Base-by-base conservation (phyloP, 148 eudicot genomes). In the Cornus controversa region DNA sequence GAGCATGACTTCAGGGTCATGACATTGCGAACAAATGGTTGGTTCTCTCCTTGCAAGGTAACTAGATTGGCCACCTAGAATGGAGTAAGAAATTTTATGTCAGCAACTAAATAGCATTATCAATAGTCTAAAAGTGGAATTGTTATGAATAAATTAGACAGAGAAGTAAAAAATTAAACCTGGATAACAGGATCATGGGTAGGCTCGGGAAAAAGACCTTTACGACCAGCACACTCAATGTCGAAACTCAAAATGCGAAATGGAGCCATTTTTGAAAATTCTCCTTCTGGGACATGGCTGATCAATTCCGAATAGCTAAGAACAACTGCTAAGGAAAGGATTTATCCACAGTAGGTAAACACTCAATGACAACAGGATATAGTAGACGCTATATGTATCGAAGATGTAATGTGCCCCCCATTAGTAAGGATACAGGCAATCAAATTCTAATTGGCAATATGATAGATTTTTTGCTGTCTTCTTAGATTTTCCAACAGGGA, bases 181-280 rank as follows among this genome's bases (percentile, higher is more conserved):
- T 96, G 99, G 79, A 96, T 96, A 54, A 96, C 98, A 77, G 99
- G 99, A 86, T 96, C 99, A 65, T 93, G 93, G 34, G 82, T 89
- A 71, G 99, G 94, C 83, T 93, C 97, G 20, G 99, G 99, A 79
- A 96, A 96, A 84, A 70, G 91, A 74, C 99, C 99, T 87, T 96
- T 96, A 58, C 99, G 96, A 63, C 99, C 99, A 84, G 99, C 98
- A 82, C 99, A 96, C 85, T 96, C 99, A 60, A 96, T 96, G 85
- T 96, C 99, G 84, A 96, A 96, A 87, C 99, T 96, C 50, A 96
- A 80, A 80, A 96, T 91, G 82, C 99, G 98, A 81, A 96, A 96
- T 60, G 99, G 98, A 70, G 97, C 99, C 97, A 96, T 96, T 85
- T 88, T 93, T 47, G 99, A 96, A 73, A 89, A 96, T 45, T 93